These are phyloP conservation scores for Discostella stelligeroides DNA, from an alignment of 108 stramenopile species.

Conservation along the genomic window DNA sequence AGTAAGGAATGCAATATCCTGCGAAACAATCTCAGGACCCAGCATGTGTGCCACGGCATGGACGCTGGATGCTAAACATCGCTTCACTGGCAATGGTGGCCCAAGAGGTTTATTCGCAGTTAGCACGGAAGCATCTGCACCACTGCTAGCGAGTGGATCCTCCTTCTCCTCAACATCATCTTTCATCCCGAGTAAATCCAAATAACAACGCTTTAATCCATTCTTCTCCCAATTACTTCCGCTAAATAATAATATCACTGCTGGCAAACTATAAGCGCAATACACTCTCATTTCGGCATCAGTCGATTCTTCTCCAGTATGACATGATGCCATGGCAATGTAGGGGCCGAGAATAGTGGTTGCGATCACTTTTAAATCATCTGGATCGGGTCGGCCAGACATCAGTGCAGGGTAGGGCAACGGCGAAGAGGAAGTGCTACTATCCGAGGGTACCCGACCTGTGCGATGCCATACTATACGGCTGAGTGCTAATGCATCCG, in stretches of 20 bases:
- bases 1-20: constrained; percentile 38
- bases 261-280: constrained; percentile 98
- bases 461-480: constrained; percentile 46
- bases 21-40: constrained; percentile 58
- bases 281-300: constrained; percentile 95
- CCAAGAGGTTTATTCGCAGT: neutral
- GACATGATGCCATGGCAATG: constrained; percentile 74
- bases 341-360: constrained; percentile 80
- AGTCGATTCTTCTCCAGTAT: constrained; percentile 76
- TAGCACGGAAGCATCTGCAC: neutral
- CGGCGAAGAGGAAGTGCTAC: constrained; percentile 3
- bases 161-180: constrained; percentile 28
- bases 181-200: constrained; percentile 61
- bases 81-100: constrained; percentile 80
- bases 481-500: constrained; percentile 46
- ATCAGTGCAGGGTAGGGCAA: constrained; percentile 36
- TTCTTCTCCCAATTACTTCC: constrained; percentile 80
- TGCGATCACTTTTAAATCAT: constrained; percentile 64
- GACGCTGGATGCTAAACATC: constrained; percentile 90
- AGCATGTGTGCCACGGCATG: constrained; percentile 93
- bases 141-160: constrained; percentile 2
- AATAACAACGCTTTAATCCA: constrained; percentile 80
- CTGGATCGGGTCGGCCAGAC: constrained; percentile 55
- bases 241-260: constrained; percentile 90
- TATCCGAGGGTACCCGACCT: constrained; percentile 26